A percentile compares a stretch with the other conserved stretches of the same genome.
Evolutionary conservation across 768 basidiomycete species (phyloP).

Genomic region (Polyporus arcularius): DNA sequence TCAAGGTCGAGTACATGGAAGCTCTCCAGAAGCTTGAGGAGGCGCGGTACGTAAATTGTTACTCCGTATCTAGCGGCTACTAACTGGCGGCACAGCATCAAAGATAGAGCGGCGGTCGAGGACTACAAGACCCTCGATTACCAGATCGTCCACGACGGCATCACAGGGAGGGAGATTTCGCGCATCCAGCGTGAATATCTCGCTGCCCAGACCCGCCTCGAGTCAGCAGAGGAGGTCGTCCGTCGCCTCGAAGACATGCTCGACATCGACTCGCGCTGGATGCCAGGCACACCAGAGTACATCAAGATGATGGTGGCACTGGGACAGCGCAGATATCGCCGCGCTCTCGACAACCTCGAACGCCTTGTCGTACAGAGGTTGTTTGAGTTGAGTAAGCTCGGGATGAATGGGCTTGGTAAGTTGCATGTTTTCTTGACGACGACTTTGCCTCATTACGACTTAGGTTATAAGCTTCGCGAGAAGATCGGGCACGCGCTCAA

Average conservation of each 20-base stretch:
- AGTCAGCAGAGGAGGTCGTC: background rate
- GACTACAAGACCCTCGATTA: too few relatives aligned
- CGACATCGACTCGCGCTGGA: conserved; percentile 20
- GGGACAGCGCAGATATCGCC: conserved; percentile 15
- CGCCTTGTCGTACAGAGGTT: conserved; percentile 32
- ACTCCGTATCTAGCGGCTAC: too few relatives aligned
- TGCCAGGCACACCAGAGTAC: conserved; percentile 10
- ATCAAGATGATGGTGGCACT: conserved; percentile 7
- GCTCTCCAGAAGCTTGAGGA: too few relatives aligned
- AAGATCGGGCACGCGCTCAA: conserved; percentile 38
- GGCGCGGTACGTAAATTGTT: too few relatives aligned
- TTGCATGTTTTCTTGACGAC: too few relatives aligned
- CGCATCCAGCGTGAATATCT: background rate
- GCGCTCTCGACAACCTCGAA: conserved; percentile 32
- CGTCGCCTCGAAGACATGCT: conserved; percentile 12
- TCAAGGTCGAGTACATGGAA: too few relatives aligned
- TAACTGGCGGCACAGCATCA: too few relatives aligned
- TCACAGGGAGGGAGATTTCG: background rate
- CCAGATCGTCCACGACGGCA: too few relatives aligned
- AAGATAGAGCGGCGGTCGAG: too few relatives aligned
- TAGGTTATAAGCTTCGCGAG: conserved; percentile 37
- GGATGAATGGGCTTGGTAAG: conserved; percentile 28
- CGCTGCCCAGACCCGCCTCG: background rate
- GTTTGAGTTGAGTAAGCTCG: conserved; percentile 33
- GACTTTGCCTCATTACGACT: background rate